Evolutionary conservation across 139 green algal genomes (phyloP), one percentile per base, ranked within the genome.

Genomic region (Chlamydomonas asymmetrica): DNA sequence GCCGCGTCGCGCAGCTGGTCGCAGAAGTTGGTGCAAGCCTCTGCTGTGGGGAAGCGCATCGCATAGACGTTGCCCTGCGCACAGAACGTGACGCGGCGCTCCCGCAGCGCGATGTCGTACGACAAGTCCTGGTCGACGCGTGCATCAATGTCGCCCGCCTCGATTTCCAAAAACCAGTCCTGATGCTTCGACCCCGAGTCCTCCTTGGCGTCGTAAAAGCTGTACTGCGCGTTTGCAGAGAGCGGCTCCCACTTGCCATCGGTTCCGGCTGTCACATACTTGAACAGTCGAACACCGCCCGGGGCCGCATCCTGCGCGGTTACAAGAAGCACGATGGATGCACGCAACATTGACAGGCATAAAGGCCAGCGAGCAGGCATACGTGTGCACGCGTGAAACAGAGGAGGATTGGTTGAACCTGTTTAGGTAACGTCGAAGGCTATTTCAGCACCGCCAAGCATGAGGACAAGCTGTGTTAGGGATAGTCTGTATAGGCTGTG

Each of bases 141-240:
- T 25, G 81, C 73, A 59, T 92, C 87, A 13, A 92, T 71, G 20
- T 92, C 84, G 9, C 70, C 73, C 34, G 48, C 78, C 31, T 85
- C 82, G 31, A 86, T 75, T 63, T 86, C 74, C 39, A 73, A 39
- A 20, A 74, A 67, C 4, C 25, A 69, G 40, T 73, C 74, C n/a
- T n/a, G n/a, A n/a, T n/a, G n/a, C 32, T 69, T 66, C 60, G 61
- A 70, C 23, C 59, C 48, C 59, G 57, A 43, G 65, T 97, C 92
- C 43, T 94, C 91, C 3, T 93, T 86, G 0, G 68, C 68, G 63
- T 97, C 83, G 40, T 93, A 95, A 71, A 96, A 91, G 35, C 74
- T 32, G 0, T 77, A 78, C 3, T 29, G 34, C 0, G 83, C 88
- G 32, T 69, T 79, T 9, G 40, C 74, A 31, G 85, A 80, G 2